Percentiles rank a stretch among this genome's conserved stretches.
phyloP scores from a whole-genome alignment of 331 rosid species.

The Saraca asoca region DNA sequence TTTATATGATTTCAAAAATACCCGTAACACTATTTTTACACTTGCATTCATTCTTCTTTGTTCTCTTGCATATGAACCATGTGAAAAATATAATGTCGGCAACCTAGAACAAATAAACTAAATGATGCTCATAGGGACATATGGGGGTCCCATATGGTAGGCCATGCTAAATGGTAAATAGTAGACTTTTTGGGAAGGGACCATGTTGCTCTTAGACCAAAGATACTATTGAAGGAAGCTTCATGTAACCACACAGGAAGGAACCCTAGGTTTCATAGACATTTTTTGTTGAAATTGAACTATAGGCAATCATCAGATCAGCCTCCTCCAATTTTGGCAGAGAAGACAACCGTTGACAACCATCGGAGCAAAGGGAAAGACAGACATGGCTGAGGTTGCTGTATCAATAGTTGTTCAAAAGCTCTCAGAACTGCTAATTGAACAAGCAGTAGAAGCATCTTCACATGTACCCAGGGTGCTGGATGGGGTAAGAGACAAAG shows the following conservation, averaged over 20 bases:
- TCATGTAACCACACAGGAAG: slow-evolving; percentile 21
- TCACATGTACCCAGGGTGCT: slow-evolving; percentile 2
- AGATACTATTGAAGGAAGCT: slow-evolving; percentile 16
- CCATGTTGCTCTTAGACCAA: no score
- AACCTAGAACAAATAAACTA: no score
- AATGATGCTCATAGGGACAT: no score
- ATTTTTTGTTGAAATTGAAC: neutral
- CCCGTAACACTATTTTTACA: no score
- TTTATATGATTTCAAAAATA: no score
- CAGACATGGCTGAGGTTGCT: slow-evolving; percentile 44
- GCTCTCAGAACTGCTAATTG: slow-evolving; percentile 32
- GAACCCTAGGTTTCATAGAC: neutral
- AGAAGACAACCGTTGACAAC: neutral
- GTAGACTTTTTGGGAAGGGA: no score
- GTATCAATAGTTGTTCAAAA: slow-evolving; percentile 42
- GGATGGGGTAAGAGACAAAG: slow-evolving; percentile 23
- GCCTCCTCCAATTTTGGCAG: slow-evolving; percentile 6
- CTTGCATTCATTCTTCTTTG: no score
- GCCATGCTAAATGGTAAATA: no score
- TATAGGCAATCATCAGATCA: neutral
- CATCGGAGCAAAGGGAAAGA: no score
- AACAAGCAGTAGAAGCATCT: slow-evolving; percentile 27
- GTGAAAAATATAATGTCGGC: no score
- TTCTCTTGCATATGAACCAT: no score
- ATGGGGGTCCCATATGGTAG: no score